A percentile compares a stretch with the other conserved stretches of the same genome.
Evolutionary conservation across 2,329 filamentous ascomycete species (phyloP).

Genomic region (Trichoderma sp.): DNA sequence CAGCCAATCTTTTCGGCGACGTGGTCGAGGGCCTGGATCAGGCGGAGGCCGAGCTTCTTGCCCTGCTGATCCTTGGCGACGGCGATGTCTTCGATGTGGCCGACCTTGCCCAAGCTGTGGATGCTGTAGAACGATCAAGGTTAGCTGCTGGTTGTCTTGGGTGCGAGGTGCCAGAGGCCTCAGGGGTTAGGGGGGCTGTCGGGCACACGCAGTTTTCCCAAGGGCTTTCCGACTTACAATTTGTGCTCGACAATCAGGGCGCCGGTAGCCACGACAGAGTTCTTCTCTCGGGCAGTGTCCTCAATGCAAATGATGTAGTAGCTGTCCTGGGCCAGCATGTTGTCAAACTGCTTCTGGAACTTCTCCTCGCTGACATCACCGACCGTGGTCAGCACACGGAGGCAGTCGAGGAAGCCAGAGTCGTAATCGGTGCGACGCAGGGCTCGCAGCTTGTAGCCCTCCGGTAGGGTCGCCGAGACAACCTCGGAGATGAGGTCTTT

Average conservation of each 20-base stretch:
- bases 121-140: conserved; percentile 57
- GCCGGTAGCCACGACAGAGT: conserved; percentile 83
- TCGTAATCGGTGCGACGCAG: conserved; percentile 78
- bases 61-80: conserved; percentile 95
- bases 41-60: conserved; percentile 89
- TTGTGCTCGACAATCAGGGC: conserved; percentile 91
- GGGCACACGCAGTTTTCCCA: neutral
- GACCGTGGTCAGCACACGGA: conserved; percentile 89
- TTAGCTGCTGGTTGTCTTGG: conserved; percentile 30
- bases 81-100: conserved; percentile 97
- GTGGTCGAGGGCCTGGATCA: conserved; percentile 91
- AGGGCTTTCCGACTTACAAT: conserved; percentile 61
- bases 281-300: conserved; percentile 61
- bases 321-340: conserved; percentile 73
- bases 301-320: conserved; percentile 90
- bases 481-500: conserved; percentile 74
- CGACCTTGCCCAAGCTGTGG: conserved; percentile 79
- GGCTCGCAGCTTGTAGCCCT: conserved; percentile 81
- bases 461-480: conserved; percentile 73
- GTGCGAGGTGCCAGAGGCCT: neutral
- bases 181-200: neutral
- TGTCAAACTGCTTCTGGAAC: conserved; percentile 81
- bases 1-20: conserved; percentile 88
- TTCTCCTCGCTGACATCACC: conserved; percentile 78
- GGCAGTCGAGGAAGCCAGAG: conserved; percentile 84